Evolutionary conservation across 2,329 filamentous ascomycete genomes (phyloP).

Genomic region (Parafenestella ontariensis): DNA sequence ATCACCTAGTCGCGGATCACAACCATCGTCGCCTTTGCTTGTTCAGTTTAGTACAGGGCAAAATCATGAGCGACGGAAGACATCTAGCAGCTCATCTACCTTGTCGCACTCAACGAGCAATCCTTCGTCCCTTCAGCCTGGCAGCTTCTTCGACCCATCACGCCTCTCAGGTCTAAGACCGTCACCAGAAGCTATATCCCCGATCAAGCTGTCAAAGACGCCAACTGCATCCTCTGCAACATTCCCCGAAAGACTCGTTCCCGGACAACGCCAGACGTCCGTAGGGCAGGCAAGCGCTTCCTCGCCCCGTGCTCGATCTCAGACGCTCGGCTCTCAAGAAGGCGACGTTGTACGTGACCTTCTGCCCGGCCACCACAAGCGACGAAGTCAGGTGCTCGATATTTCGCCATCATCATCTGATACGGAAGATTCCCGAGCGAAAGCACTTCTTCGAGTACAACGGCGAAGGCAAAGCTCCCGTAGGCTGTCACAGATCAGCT

Average conservation of each 20-base stretch:
- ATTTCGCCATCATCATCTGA: constrained; percentile 97
- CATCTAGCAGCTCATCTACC: constrained; percentile 85
- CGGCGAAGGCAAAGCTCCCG: constrained; percentile 94
- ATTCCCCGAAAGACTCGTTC: constrained; percentile 51
- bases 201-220: constrained; percentile 56
- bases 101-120: constrained; percentile 78
- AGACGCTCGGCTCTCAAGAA: constrained; percentile 94
- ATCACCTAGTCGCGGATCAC: constrained; percentile 85
- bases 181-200: constrained; percentile 62
- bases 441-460: constrained; percentile 89
- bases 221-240: constrained; percentile 53
- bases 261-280: constrained; percentile 44
- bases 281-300: constrained; percentile 45
- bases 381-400: constrained; percentile 92
- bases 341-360: constrained; percentile 78
- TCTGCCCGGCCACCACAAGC: constrained; percentile 75
- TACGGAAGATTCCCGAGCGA: constrained; percentile 92
- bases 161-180: constrained; percentile 63
- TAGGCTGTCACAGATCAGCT: constrained; percentile 86
- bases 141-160: constrained; percentile 74
- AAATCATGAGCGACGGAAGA: constrained; percentile 84
- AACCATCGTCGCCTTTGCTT: constrained; percentile 88
- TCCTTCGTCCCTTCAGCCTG: constrained; percentile 69
- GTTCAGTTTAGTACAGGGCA: constrained; percentile 92
- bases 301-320: constrained; percentile 75